A percentile compares a stretch with the other conserved stretches of the same genome.
Evolutionary conservation across 768 basidiomycete species (phyloP).

Genomic region (Tricholoma bakamatsutake): DNA sequence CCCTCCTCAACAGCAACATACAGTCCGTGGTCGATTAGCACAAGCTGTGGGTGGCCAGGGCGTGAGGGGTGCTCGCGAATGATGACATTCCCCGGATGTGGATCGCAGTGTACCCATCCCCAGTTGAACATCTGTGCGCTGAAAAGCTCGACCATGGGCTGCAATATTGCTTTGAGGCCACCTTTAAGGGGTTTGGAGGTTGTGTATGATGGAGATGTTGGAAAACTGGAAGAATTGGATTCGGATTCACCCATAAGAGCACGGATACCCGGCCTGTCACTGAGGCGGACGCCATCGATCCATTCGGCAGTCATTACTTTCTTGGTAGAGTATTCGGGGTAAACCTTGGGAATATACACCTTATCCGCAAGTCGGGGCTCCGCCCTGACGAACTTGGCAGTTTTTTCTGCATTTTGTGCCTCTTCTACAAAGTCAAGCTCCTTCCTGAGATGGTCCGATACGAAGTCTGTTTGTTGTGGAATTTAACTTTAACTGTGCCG

Average conservation of each 20-base stretch:
- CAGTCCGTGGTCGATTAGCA: slow-evolving; percentile 89
- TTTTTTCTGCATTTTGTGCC: slow-evolving; percentile 68
- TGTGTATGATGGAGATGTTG: slow-evolving; percentile 16
- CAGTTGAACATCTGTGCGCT: slow-evolving; percentile 88
- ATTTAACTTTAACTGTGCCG: not conserved
- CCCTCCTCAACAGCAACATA: slow-evolving; percentile 67
- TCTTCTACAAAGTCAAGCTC: slow-evolving; percentile 84
- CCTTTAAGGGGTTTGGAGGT: slow-evolving; percentile 41
- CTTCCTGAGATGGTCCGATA: slow-evolving; percentile 74
- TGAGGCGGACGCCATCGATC: slow-evolving; percentile 73
- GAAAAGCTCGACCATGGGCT: slow-evolving; percentile 82
- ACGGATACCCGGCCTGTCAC: slow-evolving; percentile 52
- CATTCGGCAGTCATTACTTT: slow-evolving; percentile 82
- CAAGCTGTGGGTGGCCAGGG: slow-evolving; percentile 50
- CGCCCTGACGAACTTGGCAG: slow-evolving; percentile 57
- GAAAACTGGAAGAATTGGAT: slow-evolving; percentile 16
- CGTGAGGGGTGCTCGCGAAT: slow-evolving; percentile 52
- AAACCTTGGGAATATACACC: slow-evolving; percentile 77
- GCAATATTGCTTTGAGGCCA: slow-evolving; percentile 65
- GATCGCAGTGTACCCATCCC: slow-evolving; percentile 85
- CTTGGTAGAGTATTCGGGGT: slow-evolving; percentile 65
- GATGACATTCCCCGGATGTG: slow-evolving; percentile 75
- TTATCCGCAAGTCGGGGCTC: slow-evolving; percentile 66
- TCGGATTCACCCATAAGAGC: slow-evolving; percentile 50
- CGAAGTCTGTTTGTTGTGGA: slow-evolving; percentile 44